Evolutionary conservation across 2,329 filamentous ascomycete species (phyloP), one percentile per base, ranked within the genome.

Genomic region (Trichoderma polysporum): DNA sequence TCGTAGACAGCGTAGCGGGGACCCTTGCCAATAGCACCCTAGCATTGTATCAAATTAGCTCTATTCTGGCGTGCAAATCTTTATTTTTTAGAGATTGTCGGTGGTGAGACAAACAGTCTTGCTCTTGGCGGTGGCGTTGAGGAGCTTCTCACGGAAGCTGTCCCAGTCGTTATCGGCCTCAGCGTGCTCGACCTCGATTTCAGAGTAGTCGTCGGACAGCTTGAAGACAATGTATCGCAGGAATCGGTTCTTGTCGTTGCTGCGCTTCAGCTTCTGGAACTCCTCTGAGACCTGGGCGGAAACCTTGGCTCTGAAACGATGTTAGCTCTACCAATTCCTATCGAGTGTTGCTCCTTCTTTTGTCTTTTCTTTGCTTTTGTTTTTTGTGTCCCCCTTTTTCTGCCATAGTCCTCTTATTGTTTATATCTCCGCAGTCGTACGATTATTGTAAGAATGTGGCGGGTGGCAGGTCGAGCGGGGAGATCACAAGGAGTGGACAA

Each of bases 151-250:
- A 74, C 91, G 90, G 86, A 94, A 93, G 71, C 75, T 80, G 67
- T 90, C 87, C 84, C 88, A 94, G 80, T 93, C 88, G 72, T 81
- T 81, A 73, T 89, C 84, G 69, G 81, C 82, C 68, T 88, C 91
- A 64, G 87, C 85, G 78, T 92, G 88, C 81, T 94, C 91, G 74
- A 95, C 88, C 68, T 91, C 89, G 78, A 95, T 93, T 82, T 92
- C 81, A 82, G 90, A 92, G 86, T 89, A 88, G 84, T 93, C 86
- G 81, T 94, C 91, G 71, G 89, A 90, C 78, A 95, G 88, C 86
- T 93, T 93, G 89, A 87, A 94, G 85, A 95, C 88, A 83, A 95
- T 90, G 86, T 87, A 96, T 83, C 93, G 94, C 84, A 88, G 85
- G 27, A 50, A 27, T 67, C 65, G 17, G 57, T 54, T 66, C 56